These are phyloP conservation scores for Ceratocystis harringtonii DNA, from an alignment of 2,329 filamentous ascomycete genomes.

Conservation along the genomic window DNA sequence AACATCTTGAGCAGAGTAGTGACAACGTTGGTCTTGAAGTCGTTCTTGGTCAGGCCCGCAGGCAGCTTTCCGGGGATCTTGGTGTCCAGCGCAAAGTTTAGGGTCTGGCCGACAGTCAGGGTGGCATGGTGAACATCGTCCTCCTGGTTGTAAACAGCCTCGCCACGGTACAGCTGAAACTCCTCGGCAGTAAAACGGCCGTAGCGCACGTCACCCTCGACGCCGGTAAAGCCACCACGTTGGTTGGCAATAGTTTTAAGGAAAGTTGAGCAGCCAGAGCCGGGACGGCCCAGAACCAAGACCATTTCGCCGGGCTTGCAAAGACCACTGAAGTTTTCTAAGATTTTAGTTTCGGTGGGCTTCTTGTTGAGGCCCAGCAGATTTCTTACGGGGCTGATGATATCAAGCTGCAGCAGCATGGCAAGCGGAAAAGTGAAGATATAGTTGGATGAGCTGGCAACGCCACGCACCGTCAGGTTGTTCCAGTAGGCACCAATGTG, in stretches of 20 bases:
- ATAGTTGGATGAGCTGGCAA: conserved; percentile 59
- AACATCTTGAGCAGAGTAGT: conserved; percentile 74
- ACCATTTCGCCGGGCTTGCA: conserved; percentile 79
- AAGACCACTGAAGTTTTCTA: conserved; percentile 56
- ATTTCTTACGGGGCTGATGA: conserved; percentile 47
- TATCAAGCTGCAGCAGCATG: conserved; percentile 61
- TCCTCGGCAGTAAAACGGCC: conserved; percentile 57
- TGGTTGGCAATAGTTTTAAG: conserved; percentile 55
- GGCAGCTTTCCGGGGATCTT: conserved; percentile 73
- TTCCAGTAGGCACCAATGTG: conserved; percentile 71
- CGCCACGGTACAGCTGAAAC: conserved; percentile 62
- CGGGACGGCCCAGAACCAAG: conserved; percentile 63
- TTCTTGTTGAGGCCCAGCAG: conserved; percentile 53
- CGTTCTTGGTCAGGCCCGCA: conserved; percentile 52
- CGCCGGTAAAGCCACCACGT: conserved; percentile 38
- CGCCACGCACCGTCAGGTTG: conserved; percentile 57
- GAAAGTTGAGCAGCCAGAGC: conserved; percentile 56
- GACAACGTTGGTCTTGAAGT: conserved; percentile 65
- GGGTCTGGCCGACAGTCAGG: conserved; percentile 73
- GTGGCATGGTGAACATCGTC: conserved; percentile 78
- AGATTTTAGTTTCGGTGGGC: conserved; percentile 55
- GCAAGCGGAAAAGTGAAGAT: conserved; percentile 64
- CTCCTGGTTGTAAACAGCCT: conserved; percentile 75
- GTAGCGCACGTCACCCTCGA: conserved; percentile 58
- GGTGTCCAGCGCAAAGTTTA: conserved; percentile 70